Evolutionary conservation across 768 basidiomycete genomes (phyloP), one percentile per base, ranked within the genome.

Genomic region (Tylopilus balloui): DNA sequence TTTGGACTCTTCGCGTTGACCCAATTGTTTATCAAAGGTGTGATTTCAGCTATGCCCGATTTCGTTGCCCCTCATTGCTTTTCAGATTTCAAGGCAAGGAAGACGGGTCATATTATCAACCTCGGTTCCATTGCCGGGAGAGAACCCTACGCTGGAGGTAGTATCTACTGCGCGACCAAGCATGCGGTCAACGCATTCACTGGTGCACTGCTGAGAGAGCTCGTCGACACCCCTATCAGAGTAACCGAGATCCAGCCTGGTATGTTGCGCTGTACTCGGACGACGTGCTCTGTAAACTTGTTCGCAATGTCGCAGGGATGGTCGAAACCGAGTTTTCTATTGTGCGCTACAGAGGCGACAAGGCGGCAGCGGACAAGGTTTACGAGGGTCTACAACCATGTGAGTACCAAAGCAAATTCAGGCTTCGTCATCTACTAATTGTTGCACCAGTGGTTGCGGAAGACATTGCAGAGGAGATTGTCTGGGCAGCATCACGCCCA

Each of bases 381-480:
- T 99, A 99, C 67, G 76, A 88, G 27, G 95, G 94, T 40, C 65
- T 95, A 23, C 78, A 89, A 51, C 93, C 93, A 53, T 66, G 93
- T 94, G 63, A 66, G 88, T 72, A 34, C 15, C 27, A 13, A 36
- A 28, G 21, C 21, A 19, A 47, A 27, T 20, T 13, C 4, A 2
- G 3, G 11, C 3, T 11, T 43, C 19, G 17, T 10, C 25, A 17
- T 31, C 8, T 35, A 41, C 52, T 46, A 37, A 51, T 60, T 44
- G 38, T 41, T 39, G 15, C 27, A 20, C 27, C 60, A 93, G 89
- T 95, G 67, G 77, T 79, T 6, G 83, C 85, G 7, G 77, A 85
- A 51, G 93, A 97, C 62, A 86, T 97, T 39, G 96, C 96, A 1
- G 96, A 99, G 66, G 93, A 98, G 69, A 94, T 99, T 61, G 92